phyloP scores from a whole-genome alignment of 2,329 filamentous ascomycete genomes.

The Diaporthe citrichinensis region DNA sequence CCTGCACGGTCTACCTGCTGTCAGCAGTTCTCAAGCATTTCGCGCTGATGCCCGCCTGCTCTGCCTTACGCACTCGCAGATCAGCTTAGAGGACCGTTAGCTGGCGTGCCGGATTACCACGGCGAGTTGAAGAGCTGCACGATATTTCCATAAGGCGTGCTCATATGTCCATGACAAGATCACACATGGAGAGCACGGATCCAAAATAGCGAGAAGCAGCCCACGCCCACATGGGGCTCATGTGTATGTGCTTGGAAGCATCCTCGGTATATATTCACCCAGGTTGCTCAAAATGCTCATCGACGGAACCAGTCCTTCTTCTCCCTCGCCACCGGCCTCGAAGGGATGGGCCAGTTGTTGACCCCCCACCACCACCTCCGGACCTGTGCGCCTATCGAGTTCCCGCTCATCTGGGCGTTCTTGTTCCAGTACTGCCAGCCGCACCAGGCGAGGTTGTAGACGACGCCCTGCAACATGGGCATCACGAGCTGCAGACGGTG shows the following conservation, averaged over 20 bases:
- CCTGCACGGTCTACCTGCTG: background rate
- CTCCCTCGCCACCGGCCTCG: constrained; percentile 43
- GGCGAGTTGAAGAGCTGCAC: background rate
- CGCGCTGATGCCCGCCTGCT: no score
- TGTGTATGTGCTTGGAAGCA: background rate
- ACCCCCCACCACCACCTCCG: constrained; percentile 96
- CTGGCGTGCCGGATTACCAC: background rate
- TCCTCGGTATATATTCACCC: background rate
- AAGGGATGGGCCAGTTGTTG: constrained; percentile 84
- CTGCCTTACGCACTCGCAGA: no score
- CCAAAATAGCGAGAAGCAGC: background rate
- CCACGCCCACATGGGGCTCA: background rate
- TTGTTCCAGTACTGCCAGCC: constrained; percentile 95
- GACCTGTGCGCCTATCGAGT: constrained; percentile 80
- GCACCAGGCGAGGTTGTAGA: constrained; percentile 88
- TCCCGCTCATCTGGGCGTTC: constrained; percentile 81
- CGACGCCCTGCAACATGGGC: constrained; percentile 86
- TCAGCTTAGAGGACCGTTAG: no score
- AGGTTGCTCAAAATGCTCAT: constrained; percentile 25
- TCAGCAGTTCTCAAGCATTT: background rate
- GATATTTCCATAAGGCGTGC: background rate
- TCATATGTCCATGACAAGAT: background rate
- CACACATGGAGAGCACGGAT: background rate
- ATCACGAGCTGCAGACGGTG: constrained; percentile 77
- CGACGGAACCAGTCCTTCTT: constrained; percentile 39